Base-by-base conservation (phyloP, 352 stramenopile genomes). In the Saprolegnia diclina region DNA sequence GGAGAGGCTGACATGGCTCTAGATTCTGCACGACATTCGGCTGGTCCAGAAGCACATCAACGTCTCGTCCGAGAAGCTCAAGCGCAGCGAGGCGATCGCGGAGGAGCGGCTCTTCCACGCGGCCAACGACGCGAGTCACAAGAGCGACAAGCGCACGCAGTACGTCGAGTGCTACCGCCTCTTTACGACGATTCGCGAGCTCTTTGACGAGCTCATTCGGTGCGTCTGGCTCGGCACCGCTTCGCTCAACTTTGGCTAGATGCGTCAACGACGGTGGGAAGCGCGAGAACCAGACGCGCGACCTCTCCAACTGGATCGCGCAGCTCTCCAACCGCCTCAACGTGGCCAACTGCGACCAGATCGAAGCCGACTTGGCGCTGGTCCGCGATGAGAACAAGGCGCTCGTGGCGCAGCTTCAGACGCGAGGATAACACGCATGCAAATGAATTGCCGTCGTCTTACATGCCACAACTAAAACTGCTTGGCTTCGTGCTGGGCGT, bases 81-180 rank as follows among this genome's bases (percentile, higher is more conserved):
- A 94, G 66, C 79, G 89, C 14, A 91, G 76, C 53, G 87, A 94
- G 71, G 85, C 86, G 0, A 76, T 94, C 40, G 81, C 85, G 0
- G 89, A 96, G 29, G 89, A 96, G 50, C 89, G 89, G 24, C 67
- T 96, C n/a, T 96, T 85, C 57, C 79, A 57, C 16, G 85, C 86
- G 13, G 82, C 86, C 0, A 79, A 74, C 35, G 77, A 75, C 38
- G 77, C 75, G 42, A 73, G 77, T 57, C 70, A 16, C 4, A 63
- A 56, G 9, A 71, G 68, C n/a, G 59, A 55, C n/a, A 72, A 70
- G 32, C 24, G 18, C 13, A 79, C 73, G 26, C 71, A 74, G n/a
- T 89, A 90, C 66, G 71, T 95, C 21, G 87, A 91, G 59, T 92
- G 83, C 66, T 95, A 95, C 63, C 84, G 85, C 55, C 88, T 91